Base-by-base conservation (phyloP, 257 asterid species). In the Fraxinus pennsylvanica region DNA sequence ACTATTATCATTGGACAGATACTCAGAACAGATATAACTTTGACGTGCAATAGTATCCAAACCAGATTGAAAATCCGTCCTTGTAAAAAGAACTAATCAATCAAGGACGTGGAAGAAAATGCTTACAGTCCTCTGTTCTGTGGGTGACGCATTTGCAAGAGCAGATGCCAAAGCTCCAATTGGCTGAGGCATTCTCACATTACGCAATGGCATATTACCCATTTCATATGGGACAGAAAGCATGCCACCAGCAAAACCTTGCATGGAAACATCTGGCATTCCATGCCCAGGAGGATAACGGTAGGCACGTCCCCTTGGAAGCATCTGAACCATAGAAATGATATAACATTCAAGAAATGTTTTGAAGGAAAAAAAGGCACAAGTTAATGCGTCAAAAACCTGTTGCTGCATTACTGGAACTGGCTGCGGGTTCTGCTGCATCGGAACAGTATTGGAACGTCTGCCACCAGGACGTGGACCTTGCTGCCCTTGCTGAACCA, bases 391-490 rank as follows among this genome's bases (percentile, higher is more conserved):
- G 3, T 1, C 65, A 14, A 27, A 41, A 68, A 89, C 98, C 97
- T 90, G 97, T 41, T 89, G 99, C 81, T 92, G 99, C 93, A 93
- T 90, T 10, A 92, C 38, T 3, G 94, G 94, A 47, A 90, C 90
- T 30, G 97, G 91, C 61, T 85, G 97, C 36, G 92, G 99, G 63
- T 91, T 96, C 85, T 90, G 98, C 75, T 91, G 99, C 87, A 87
- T 65, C 13, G 91, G 91, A 79, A 81, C 90, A 76, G 83, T 82
- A 80, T 86, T 85, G 30, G 80, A 82, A 29, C 97, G 93, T 81
- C 97, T 88, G 72, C 97, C 98, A 87, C 93, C 92, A 43, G 96
- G 96, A 74, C 98, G 96, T 57, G 90, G 97, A 41, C 99, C 99
- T 82, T 89, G 99, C 82, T 88, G 98, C 17, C 96, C 94, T 85